Evolutionary conservation across 805 yeast species (phyloP).

Genomic region (Sugiyamaella chiloensis): DNA sequence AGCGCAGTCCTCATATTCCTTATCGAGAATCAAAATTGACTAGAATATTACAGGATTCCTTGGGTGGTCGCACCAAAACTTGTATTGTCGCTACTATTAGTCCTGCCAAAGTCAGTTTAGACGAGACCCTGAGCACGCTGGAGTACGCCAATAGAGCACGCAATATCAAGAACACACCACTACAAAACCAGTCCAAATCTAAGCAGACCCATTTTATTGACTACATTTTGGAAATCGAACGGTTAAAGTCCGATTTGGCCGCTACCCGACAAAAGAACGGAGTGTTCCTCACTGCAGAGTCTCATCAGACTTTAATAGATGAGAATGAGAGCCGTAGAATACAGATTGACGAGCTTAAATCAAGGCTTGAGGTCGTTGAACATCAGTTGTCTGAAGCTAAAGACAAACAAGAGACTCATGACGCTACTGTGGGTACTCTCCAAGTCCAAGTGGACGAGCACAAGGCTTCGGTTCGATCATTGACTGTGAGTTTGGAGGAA

Average conservation of each 20-base stretch:
- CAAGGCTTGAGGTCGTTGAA: not conserved
- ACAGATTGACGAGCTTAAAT: not conserved
- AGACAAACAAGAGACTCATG: not conserved
- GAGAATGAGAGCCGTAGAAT: not conserved
- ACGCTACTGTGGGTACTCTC: not conserved
- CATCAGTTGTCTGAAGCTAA: not conserved
- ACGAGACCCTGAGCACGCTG: conserved; percentile 79
- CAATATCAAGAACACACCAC: conserved; percentile 60
- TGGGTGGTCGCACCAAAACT: conserved; percentile 83
- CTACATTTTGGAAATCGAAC: not conserved
- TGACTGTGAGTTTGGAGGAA: too few relatives aligned
- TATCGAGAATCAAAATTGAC: conserved; percentile 75
- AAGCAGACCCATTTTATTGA: not conserved
- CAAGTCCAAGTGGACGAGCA: too few relatives aligned
- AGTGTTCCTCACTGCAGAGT: not conserved
- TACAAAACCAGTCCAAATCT: conserved; percentile 37
- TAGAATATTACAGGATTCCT: conserved; percentile 74
- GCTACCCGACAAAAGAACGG: not conserved
- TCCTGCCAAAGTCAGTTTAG: conserved; percentile 56
- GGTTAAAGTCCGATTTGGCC: not conserved
- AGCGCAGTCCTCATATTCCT: conserved; percentile 51
- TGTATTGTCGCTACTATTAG: conserved; percentile 90
- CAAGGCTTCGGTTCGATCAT: too few relatives aligned
- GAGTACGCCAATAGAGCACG: conserved; percentile 82
- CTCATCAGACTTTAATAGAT: not conserved